phyloP scores from a whole-genome alignment of 371 early-diverging fungal species.

The Smittium culicis region DNA sequence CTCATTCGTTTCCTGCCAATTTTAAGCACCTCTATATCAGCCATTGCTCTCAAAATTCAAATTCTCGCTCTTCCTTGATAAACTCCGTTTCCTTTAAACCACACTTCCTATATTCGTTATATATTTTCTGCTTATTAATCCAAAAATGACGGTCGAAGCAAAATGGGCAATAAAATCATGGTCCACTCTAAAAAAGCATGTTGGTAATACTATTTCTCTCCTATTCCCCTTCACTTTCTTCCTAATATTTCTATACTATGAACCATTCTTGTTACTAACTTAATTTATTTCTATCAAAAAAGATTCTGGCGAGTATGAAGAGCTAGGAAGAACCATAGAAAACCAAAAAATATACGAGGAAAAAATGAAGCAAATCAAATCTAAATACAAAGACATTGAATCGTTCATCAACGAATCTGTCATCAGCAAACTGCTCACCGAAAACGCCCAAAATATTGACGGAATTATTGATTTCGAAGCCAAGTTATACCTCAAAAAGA shows the following conservation, averaged over 20 bases:
- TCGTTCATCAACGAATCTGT: neutral
- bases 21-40: neutral
- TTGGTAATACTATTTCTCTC: too few species aligned
- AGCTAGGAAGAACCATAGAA: neutral
- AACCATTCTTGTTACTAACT: neutral
- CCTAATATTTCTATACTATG: neutral
- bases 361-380: neutral
- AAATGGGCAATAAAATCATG: neutral
- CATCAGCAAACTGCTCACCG: neutral
- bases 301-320: neutral
- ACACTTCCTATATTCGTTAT: neutral
- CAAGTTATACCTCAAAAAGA: slow-evolving; percentile 14
- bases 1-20: too few species aligned
- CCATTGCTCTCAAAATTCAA: neutral
- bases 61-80: neutral
- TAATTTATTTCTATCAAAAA: neutral
- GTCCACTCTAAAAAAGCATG: neutral
- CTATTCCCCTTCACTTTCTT: neutral
- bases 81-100: neutral
- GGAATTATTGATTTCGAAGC: neutral
- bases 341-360: neutral
- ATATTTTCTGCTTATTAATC: neutral
- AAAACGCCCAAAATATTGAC: neutral
- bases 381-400: neutral
- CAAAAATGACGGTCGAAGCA: neutral